Conservation (phyloP, 495 filamentous ascomycete genomes). For the Tuber melanosporum region DNA sequence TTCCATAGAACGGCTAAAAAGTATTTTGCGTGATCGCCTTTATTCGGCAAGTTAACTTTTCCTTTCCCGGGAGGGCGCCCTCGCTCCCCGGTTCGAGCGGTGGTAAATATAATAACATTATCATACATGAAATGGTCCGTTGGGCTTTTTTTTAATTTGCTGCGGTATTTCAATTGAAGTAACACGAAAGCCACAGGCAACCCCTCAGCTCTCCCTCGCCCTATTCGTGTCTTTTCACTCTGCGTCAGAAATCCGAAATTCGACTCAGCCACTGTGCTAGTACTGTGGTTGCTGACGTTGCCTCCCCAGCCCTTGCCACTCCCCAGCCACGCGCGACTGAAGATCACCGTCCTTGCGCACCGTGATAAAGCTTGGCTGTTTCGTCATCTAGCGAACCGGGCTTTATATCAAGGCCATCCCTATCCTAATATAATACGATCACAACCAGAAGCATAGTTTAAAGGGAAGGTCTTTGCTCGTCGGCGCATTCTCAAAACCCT, state of each 20-base stretch:
- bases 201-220: not conserved
- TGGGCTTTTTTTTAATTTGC: not conserved
- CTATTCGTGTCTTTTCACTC: not conserved
- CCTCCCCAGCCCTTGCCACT: constrained; percentile 12
- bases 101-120: not conserved
- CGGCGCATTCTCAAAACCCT: not conserved
- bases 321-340: constrained; percentile 14
- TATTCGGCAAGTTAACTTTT: too few relatives aligned
- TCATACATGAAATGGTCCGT: not conserved
- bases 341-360: not conserved
- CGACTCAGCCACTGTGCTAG: not conserved
- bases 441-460: not conserved
- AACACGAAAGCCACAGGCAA: not conserved
- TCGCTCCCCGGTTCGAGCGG: not conserved
- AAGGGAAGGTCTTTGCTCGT: not conserved
- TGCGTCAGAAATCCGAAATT: not conserved
- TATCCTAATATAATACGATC: not conserved
- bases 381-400: constrained; percentile 10
- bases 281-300: constrained; percentile 9
- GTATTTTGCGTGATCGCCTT: not conserved
- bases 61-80: not conserved
- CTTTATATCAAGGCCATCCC: not conserved
- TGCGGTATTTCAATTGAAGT: not conserved
- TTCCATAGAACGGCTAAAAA: not conserved
- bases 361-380: constrained; percentile 8